phyloP scores from a whole-genome alignment of 169 alveolate genomes.

The Neospora caninum region DNA sequence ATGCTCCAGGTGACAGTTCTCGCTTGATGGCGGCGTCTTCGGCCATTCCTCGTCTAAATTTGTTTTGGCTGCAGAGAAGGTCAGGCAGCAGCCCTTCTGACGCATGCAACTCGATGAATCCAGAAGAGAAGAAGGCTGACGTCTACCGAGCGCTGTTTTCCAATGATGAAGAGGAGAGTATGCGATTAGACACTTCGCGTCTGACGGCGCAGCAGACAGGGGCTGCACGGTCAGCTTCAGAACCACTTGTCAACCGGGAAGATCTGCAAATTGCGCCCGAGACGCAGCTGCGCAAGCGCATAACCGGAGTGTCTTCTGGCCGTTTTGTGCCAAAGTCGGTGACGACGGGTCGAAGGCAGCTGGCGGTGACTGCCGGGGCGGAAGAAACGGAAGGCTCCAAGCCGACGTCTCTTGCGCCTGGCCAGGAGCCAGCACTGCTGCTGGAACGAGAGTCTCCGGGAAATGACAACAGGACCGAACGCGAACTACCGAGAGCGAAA shows the following conservation, averaged over 20 bases:
- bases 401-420: no score
- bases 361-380: no score
- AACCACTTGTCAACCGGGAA: neutral
- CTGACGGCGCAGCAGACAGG: neutral
- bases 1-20: neutral
- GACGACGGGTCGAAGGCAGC: no score
- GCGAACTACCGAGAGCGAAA: no score
- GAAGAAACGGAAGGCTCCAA: no score
- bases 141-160: neutral
- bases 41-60: neutral
- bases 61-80: neutral
- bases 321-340: no score
- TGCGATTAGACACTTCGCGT: neutral
- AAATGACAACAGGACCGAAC: no score
- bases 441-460: no score
- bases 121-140: conserved; percentile 21
- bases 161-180: neutral
- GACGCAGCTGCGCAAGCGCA: no score
- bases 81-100: neutral
- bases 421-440: no score
- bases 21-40: neutral
- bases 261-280: neutral
- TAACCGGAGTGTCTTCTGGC: no score
- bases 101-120: neutral
- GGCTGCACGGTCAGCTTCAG: neutral